Percentiles rank a stretch among this genome's conserved stretches.
phyloP scores from a whole-genome alignment of 305 asterid genomes.

The Striga hermonthica region DNA sequence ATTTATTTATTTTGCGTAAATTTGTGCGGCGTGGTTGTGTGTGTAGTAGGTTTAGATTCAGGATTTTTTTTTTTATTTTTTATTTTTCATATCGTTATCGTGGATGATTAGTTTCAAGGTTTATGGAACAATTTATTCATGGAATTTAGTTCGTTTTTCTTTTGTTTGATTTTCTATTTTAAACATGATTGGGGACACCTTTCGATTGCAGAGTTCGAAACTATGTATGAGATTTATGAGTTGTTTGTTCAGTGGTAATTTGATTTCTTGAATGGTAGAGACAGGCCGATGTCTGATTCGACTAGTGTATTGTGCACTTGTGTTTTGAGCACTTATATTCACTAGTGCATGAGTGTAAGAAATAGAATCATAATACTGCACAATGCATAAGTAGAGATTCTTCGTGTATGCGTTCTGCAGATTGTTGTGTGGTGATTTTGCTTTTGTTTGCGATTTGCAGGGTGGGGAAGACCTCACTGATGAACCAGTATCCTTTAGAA shows the following conservation, averaged over 20 bases:
- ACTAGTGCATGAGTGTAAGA: neutral
- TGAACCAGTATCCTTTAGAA: conserved; percentile 63
- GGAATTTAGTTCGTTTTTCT: too few species aligned
- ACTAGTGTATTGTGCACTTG: too few species aligned
- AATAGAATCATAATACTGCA: too few species aligned
- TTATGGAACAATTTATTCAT: neutral
- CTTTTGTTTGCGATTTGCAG: conserved; percentile 40
- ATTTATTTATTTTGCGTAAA: neutral
- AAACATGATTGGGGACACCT: neutral
- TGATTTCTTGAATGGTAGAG: conserved; percentile 14
- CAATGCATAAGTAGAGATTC: too few species aligned
- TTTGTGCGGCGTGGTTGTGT: conserved; percentile 6
- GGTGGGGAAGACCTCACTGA: conserved; percentile 76
- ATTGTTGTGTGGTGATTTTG: conserved; percentile 1
- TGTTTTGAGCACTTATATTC: neutral
- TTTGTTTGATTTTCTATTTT: too few species aligned
- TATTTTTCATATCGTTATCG: conserved; percentile 19
- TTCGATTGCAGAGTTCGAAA: too few species aligned
- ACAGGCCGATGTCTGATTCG: neutral
- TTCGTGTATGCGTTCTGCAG: neutral
- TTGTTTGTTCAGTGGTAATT: conserved; percentile 8
- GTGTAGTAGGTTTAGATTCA: neutral
- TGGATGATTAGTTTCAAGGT: neutral
- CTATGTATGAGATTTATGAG: neutral
- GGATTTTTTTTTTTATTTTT: conserved; percentile 19